Conservation (phyloP, 305 asterid genomes). For the Fraxinus nigra region DNA sequence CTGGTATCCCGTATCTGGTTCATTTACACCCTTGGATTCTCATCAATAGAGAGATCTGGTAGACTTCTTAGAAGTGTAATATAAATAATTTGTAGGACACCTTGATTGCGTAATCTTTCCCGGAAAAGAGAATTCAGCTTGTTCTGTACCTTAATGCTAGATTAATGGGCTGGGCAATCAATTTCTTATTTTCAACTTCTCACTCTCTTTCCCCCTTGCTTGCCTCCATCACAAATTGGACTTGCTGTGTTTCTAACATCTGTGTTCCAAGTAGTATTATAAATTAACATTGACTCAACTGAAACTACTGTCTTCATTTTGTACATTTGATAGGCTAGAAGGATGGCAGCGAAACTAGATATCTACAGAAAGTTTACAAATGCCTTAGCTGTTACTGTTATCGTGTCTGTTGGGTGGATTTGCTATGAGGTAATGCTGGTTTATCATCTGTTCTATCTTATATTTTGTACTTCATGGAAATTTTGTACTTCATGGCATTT, state of each 20-base stretch:
- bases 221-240: neutral
- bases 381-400: constrained; percentile 78
- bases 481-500: neutral
- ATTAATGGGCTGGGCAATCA: neutral
- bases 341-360: constrained; percentile 84
- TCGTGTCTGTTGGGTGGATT: constrained; percentile 96
- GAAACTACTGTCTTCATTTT: constrained; percentile 9
- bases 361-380: constrained; percentile 95
- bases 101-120: neutral
- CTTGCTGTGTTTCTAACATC: neutral
- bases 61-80: neutral
- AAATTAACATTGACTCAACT: constrained; percentile 6
- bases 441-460: no score
- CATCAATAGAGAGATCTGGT: neutral
- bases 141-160: neutral
- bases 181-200: neutral
- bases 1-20: neutral
- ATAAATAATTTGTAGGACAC: neutral
- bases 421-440: constrained; percentile 74
- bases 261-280: neutral
- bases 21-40: neutral
- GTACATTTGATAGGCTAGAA: constrained; percentile 57
- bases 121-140: neutral
- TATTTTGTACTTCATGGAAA: neutral
- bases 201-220: neutral